Evolutionary conservation across 305 asterid species (phyloP), one percentile per base, ranked within the genome.

Genomic region (Fraxinus albicans): DNA sequence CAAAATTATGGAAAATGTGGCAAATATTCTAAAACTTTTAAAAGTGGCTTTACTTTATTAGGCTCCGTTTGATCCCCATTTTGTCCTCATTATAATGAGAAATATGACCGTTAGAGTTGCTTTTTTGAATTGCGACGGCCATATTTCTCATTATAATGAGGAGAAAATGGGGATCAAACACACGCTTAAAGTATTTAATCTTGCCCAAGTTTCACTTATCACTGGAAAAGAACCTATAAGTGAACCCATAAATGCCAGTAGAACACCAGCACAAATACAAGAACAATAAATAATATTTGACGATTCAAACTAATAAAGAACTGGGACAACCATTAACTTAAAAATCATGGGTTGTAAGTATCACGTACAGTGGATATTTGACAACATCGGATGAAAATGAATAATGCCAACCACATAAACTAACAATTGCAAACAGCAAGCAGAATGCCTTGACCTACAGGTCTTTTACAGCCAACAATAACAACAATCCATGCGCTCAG

Each of bases 321-420:
- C 55, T 83, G 29, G 38, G 40, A 69, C 42, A 78, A 60, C 77
- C 69, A 65, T 34, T 23, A 27, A 53, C 36, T 36, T 34, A 42
- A 65, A 78, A 36, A 69, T 77, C 74, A 55, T 7, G 72, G n/a
- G 21, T 75, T 69, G 36, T 25, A 44, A 42, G 58, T 13, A 7
- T 38, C 75, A 60, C 8, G 7, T 60, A 38, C 72, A 65, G 36
- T 65, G 58, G 34, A 42, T 42, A 42, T 42, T 6, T 42, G 12
- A 15, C 23, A 38, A 50, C 77, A 60, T 58, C 73, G 38, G 77
- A 47, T 44, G 76, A 70, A 23, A 42, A 87, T 15, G 65, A 80
- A 82, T 78, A 81, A 36, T 44, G 8, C 7, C 34, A 23, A 74
- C 31, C 29, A 42, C 21, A 76, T 9, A 76, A 38, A 42, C 31